Evolutionary conservation across 2,329 filamentous ascomycete species (phyloP), one percentile per base, ranked within the genome.

Genomic region (Dryadomyces quercivorus): DNA sequence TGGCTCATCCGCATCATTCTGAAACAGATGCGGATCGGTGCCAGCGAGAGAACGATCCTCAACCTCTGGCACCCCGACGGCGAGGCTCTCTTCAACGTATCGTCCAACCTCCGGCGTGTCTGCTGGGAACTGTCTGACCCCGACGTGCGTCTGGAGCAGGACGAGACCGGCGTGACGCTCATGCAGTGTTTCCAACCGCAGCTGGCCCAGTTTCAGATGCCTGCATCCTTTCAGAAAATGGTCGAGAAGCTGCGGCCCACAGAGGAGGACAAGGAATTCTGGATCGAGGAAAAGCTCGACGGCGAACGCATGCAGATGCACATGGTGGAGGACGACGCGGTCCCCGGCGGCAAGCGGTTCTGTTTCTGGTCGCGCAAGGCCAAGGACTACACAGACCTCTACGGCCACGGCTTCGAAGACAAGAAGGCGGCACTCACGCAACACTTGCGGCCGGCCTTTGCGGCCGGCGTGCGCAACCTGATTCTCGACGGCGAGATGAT

Each of bases 401-500:
- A 98, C 64, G 93, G 93, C 7, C 76, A 81, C 56, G 79, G 85
- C 0, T 77, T 94, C 16, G 70, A 84, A 49, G 88, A 95, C 59
- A 78, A 85, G 6, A 82, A 84, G 44, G 85, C 86, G 8, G 83
- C 90, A 7, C 67, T 97, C 52, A 95, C 92, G 0, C 78, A 88
- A 38, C 85, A 95, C 65, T 73, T 97, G 20, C 81, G 81, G 52
- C 75, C 81, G 44, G 89, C 88, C 0, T 97, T 98, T 65, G 75
- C 82, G 2, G 72, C 81, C 1, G 83, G 84, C 1, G 89, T 97
- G 0, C 77, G 84, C 16, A 96, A 88, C 64, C 77, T 95, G 59
- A 95, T 98, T 51, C 75, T 98, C 0, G 93, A 98, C 63, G 93
- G 93, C 10, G 93, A 98, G 67, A 98, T 98, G 93, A 90, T 98